Evolutionary conservation across 2,329 filamentous ascomycete species (phyloP).

Genomic region (Phyllosticta citribraziliensis): DNA sequence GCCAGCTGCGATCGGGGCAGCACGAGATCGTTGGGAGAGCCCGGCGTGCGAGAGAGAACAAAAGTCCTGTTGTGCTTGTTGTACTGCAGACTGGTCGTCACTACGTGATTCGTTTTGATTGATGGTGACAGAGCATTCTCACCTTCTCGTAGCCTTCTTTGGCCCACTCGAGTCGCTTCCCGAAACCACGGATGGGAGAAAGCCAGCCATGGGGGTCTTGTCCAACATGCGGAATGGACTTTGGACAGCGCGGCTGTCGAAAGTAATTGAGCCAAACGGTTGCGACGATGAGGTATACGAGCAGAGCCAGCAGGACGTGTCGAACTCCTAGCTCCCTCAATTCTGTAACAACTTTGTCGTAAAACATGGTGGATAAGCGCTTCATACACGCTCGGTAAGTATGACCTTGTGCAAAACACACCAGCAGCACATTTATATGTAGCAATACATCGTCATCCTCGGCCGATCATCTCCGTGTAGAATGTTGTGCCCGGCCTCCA

Average conservation of each 20-base stretch:
- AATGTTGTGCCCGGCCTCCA: no score
- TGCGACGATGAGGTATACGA: background rate
- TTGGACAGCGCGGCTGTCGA: background rate
- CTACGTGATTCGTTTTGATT: background rate
- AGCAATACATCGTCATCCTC: no score
- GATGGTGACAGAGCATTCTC: background rate
- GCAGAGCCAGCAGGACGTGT: background rate
- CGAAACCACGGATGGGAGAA: background rate
- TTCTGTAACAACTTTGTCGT: background rate
- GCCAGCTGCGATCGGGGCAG: slow-evolving; percentile 25
- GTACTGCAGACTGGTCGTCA: slow-evolving; percentile 12
- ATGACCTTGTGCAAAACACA: no score
- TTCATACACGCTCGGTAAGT: no score
- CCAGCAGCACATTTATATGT: no score
- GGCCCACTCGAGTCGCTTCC: background rate
- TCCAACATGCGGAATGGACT: background rate
- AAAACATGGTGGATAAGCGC: background rate
- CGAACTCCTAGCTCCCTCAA: background rate
- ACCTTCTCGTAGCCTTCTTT: background rate
- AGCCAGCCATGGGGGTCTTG: background rate
- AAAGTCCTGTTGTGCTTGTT: slow-evolving; percentile 19
- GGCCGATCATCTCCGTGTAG: no score
- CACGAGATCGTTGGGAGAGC: slow-evolving; percentile 21
- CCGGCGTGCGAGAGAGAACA: slow-evolving; percentile 19
- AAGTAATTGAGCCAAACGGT: background rate